These are phyloP conservation scores for Aspergillus pseudoglaucus DNA, from an alignment of 2,329 filamentous ascomycete species.

Conservation along the genomic window DNA sequence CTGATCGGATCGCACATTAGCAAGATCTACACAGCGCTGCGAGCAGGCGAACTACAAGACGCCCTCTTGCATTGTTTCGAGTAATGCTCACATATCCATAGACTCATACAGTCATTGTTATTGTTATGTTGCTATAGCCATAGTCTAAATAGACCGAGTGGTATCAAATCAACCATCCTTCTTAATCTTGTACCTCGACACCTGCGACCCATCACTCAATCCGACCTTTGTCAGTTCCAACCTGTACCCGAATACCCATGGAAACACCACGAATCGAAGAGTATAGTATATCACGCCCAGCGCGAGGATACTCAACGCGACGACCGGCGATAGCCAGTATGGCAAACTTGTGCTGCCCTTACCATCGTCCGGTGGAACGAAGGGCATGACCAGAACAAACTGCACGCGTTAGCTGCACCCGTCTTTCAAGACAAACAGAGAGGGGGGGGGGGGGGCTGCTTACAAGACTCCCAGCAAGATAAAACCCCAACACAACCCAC, in stretches of 20 bases:
- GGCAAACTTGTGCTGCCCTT: slow-evolving; percentile 11
- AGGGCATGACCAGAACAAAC: slow-evolving; percentile 16
- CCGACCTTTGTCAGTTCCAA: slow-evolving; percentile 6
- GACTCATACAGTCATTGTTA: not conserved
- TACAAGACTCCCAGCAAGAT: slow-evolving; percentile 12
- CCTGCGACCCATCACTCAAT: slow-evolving; percentile 12
- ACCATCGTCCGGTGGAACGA: slow-evolving; percentile 9
- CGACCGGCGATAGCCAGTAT: slow-evolving; percentile 14
- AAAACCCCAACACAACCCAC: slow-evolving; percentile 13
- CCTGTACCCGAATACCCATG: slow-evolving; percentile 10
- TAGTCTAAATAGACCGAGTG: no score
- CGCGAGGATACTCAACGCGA: slow-evolving; percentile 10
- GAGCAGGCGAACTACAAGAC: slow-evolving; percentile 10
- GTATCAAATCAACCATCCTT: not conserved
- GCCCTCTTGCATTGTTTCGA: not conserved
- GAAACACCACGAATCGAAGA: slow-evolving; percentile 8
- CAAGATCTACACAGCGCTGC: slow-evolving; percentile 19
- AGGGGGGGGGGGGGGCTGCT: no score
- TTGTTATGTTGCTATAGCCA: no score
- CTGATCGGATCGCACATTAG: slow-evolving; percentile 19
- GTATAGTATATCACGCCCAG: slow-evolving; percentile 12
- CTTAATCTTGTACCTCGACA: not conserved
- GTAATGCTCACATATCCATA: not conserved
- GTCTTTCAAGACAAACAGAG: no score
- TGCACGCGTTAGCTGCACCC: slow-evolving; percentile 1